phyloP scores from a whole-genome alignment of 164 flowering plant species.

The Aristolochia fimbriata region DNA sequence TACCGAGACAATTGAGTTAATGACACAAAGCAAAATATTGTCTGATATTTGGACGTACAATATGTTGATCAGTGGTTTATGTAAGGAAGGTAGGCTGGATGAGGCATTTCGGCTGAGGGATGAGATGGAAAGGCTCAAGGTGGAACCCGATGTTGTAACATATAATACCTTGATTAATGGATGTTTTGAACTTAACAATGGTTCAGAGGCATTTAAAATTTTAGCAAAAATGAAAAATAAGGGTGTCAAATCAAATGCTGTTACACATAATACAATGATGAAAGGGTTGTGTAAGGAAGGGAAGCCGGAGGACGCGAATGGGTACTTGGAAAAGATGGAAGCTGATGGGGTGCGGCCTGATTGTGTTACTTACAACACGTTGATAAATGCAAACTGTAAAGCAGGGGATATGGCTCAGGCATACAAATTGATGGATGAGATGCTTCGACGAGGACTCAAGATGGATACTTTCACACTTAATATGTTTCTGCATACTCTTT shows the following conservation, averaged over 20 bases:
- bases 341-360: constrained; percentile 53
- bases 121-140: constrained; percentile 58
- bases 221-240: constrained; percentile 48
- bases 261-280: constrained; percentile 51
- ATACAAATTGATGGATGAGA: constrained; percentile 55
- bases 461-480: constrained; percentile 60
- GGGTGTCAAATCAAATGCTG: constrained; percentile 45
- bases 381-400: constrained; percentile 57
- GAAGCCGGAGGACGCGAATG: constrained; percentile 56
- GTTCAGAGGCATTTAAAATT: constrained; percentile 36
- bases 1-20: constrained; percentile 44
- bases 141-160: constrained; percentile 63
- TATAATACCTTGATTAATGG: constrained; percentile 76
- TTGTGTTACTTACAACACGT: constrained; percentile 63
- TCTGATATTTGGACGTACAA: constrained; percentile 82
- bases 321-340: constrained; percentile 40
- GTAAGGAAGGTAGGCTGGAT: constrained; percentile 44
- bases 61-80: constrained; percentile 57
- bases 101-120: constrained; percentile 53
- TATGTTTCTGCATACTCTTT: constrained; percentile 45
- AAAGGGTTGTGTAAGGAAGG: constrained; percentile 62
- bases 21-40: constrained; percentile 36
- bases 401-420: constrained; percentile 50
- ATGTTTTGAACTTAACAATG: constrained; percentile 31
- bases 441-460: constrained; percentile 57